A percentile compares a stretch with the other conserved stretches of the same genome.
Conservation (phyloP, 495 filamentous ascomycete species). For the Aspergillus wentii region DNA sequence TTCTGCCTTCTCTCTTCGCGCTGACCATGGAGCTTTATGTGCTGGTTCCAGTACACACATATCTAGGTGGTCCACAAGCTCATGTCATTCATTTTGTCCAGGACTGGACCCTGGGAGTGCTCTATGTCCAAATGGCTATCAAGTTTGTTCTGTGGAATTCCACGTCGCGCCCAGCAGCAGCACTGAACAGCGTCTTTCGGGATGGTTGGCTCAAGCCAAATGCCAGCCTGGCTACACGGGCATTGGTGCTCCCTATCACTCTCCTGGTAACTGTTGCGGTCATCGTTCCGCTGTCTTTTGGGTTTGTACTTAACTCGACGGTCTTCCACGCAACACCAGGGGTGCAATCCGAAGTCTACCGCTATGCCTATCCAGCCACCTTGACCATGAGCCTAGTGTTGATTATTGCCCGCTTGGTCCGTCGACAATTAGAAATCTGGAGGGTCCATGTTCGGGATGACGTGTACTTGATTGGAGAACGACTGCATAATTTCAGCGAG, state of each 20-base stretch:
- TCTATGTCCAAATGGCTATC: constrained; percentile 84
- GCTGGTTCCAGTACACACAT: constrained; percentile 83
- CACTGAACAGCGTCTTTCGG: constrained; percentile 68
- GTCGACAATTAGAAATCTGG: constrained; percentile 65
- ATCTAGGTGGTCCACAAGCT: constrained; percentile 47
- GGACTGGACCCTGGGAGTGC: constrained; percentile 87
- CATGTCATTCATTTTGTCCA: constrained; percentile 88
- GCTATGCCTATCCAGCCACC: constrained; percentile 65
- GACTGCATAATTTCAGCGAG: constrained; percentile 88
- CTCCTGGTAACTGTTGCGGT: constrained; percentile 57
- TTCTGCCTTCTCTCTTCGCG: constrained; percentile 81
- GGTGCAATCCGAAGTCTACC: constrained; percentile 55
- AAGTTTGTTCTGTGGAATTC: constrained; percentile 62
- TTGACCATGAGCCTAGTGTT: constrained; percentile 43
- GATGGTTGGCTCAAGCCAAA: constrained; percentile 82
- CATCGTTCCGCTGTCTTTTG: constrained; percentile 49
- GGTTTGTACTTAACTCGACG: constrained; percentile 36
- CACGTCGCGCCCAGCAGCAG: constrained; percentile 63
- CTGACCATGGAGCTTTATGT: constrained; percentile 83
- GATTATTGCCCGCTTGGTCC: constrained; percentile 35
- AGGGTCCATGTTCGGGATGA: constrained; percentile 82
- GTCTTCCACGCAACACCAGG: constrained; percentile 37
- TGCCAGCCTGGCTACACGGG: constrained; percentile 69
- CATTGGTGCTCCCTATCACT: constrained; percentile 69
- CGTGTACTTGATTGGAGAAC: constrained; percentile 91